These are phyloP conservation scores for Penicillium salamii DNA, from an alignment of 495 filamentous ascomycete species.

Conservation along the genomic window DNA sequence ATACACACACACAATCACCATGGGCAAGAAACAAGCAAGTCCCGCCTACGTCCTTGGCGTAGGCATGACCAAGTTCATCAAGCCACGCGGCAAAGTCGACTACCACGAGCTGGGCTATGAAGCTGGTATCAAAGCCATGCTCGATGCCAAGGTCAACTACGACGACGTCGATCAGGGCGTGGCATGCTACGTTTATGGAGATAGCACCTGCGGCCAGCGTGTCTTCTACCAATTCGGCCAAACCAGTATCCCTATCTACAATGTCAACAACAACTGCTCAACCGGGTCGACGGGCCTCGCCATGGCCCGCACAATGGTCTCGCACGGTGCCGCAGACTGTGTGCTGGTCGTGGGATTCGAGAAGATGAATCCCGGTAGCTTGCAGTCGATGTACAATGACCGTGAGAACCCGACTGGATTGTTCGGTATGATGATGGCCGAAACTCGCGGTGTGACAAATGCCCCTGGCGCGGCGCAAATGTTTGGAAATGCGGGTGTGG, in stretches of 20 bases:
- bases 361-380: conserved; percentile 92
- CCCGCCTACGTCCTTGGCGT: conserved; percentile 90
- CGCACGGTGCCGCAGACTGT: conserved; percentile 76
- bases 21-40: conserved; percentile 49
- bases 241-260: conserved; percentile 92
- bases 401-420: conserved; percentile 72
- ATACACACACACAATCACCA: conserved; percentile 18
- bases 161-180: conserved; percentile 94
- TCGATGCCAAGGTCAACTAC: conserved; percentile 93
- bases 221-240: conserved; percentile 99
- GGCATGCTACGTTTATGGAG: conserved; percentile 97
- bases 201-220: conserved; percentile 91
- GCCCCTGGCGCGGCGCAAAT: conserved; percentile 85
- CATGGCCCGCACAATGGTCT: conserved; percentile 79
- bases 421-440: conserved; percentile 72
- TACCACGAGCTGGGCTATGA: conserved; percentile 80
- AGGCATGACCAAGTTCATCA: conserved; percentile 99
- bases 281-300: conserved; percentile 86
- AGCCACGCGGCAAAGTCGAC: conserved; percentile 81
- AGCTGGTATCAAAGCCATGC: conserved; percentile 91
- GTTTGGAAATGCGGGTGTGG: conserved; percentile 91
- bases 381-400: conserved; percentile 79
- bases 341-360: conserved; percentile 93
- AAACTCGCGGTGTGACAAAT: conserved; percentile 74
- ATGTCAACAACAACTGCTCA: conserved; percentile 98